phyloP scores from a whole-genome alignment of 2,329 filamentous ascomycete genomes.

The Aschersonia sp. region DNA sequence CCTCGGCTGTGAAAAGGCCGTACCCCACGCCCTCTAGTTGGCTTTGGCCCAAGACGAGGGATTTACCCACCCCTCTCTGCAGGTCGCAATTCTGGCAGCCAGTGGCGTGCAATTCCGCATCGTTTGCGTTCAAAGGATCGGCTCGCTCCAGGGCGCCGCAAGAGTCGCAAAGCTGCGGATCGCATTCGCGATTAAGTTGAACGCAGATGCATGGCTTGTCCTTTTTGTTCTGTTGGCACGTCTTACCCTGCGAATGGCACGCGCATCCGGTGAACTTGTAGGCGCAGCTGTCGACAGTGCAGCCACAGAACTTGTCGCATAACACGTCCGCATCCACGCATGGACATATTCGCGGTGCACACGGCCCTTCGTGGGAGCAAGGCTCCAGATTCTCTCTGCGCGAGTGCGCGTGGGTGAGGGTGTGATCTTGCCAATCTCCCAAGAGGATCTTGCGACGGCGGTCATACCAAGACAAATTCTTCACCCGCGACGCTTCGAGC shows the following conservation, averaged over 20 bases:
- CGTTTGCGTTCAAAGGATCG: constrained; percentile 51
- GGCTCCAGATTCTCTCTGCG: constrained; percentile 44
- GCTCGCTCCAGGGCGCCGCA: constrained; percentile 58
- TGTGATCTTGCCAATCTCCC: constrained; percentile 41
- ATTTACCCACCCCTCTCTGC: constrained; percentile 52
- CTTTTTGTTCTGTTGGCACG: constrained; percentile 40
- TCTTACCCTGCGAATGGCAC: constrained; percentile 46
- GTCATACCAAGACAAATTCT: constrained; percentile 39
- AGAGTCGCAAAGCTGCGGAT: constrained; percentile 56
- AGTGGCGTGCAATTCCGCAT: constrained; percentile 37
- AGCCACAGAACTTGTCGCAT: constrained; percentile 61
- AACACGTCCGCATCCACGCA: constrained; percentile 48
- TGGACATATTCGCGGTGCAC: constrained; percentile 42
- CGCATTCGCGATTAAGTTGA: constrained; percentile 63
- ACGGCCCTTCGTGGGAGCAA: constrained; percentile 56
- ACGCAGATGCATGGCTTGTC: constrained; percentile 55
- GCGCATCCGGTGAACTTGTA: constrained; percentile 53
- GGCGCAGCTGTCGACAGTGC: constrained; percentile 41
- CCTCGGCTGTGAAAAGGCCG: constrained; percentile 58
- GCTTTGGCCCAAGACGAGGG: constrained; percentile 55
- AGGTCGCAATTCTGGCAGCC: constrained; percentile 61
- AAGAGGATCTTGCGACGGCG: constrained; percentile 37
- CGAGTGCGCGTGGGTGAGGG: constrained; percentile 38
- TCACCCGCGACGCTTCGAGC: constrained; percentile 21
- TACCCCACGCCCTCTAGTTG: constrained; percentile 56